These are phyloP conservation scores for Pascua guehoae DNA, from an alignment of 1,284 basidiomycete species.

Conservation along the genomic window DNA sequence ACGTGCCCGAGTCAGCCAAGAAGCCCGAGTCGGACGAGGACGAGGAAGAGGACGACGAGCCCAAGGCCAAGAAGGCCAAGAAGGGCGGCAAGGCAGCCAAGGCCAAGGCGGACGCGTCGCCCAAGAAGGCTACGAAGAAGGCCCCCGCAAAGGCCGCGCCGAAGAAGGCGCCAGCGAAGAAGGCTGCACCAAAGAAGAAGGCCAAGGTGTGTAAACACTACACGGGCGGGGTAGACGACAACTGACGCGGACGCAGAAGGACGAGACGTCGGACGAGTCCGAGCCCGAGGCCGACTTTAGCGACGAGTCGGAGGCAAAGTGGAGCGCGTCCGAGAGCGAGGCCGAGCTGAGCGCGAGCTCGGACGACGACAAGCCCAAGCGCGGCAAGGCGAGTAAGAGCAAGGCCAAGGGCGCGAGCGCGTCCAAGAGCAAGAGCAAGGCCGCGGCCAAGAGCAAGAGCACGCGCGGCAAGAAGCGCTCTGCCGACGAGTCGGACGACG, in stretches of 20 bases:
- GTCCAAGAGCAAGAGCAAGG: slow-evolving; percentile 3
- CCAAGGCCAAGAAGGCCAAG: not conserved
- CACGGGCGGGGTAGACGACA: too few species aligned
- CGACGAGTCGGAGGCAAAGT: slow-evolving; percentile 5
- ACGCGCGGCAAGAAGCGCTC: not conserved
- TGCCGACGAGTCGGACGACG: not conserved
- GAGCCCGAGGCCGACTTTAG: slow-evolving; percentile 9
- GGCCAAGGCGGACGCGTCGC: slow-evolving; percentile 20
- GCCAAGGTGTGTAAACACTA: not conserved
- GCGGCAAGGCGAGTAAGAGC: not conserved
- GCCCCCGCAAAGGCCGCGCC: slow-evolving; percentile 1
- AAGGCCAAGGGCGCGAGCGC: not conserved
- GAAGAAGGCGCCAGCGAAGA: slow-evolving; percentile 3
- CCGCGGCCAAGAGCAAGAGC: slow-evolving; percentile 1
- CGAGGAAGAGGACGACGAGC: slow-evolving; percentile 13
- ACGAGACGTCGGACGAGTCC: not conserved
- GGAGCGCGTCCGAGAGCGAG: not conserved
- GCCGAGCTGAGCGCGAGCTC: not conserved
- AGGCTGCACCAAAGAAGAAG: not conserved
- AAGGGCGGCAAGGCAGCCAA: slow-evolving; percentile 28
- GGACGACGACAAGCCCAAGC: slow-evolving; percentile 16
- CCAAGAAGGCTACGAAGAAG: slow-evolving; percentile 9
- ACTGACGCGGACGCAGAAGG: too few species aligned
- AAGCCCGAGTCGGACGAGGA: slow-evolving; percentile 22
- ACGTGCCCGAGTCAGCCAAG: slow-evolving; percentile 67